Conservation (phyloP, 331 rosid genomes). For the Rosa hybrid region DNA sequence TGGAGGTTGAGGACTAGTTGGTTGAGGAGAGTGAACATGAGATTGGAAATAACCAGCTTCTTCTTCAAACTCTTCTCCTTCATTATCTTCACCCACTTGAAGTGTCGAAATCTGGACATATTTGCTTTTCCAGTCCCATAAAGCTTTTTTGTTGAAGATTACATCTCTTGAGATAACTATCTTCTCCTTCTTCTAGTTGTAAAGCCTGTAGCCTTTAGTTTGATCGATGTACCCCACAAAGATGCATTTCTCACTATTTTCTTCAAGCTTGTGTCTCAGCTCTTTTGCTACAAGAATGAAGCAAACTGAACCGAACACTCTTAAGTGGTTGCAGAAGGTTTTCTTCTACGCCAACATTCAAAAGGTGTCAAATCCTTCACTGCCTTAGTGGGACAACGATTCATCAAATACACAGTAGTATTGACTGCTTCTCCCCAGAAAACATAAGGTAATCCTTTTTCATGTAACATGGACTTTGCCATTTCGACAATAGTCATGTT, state of each 20-base stretch:
- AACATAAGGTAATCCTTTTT: not conserved
- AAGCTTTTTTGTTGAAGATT: not conserved
- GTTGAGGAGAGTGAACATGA: not conserved
- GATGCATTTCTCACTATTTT: not conserved
- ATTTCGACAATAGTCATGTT: not conserved
- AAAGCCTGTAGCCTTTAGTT: not conserved
- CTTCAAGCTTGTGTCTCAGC: not conserved
- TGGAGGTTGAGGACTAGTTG: not conserved
- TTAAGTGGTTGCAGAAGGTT: not conserved
- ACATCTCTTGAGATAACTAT: not conserved
- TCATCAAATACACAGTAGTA: not conserved
- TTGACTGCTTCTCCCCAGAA: not conserved
- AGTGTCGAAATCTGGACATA: not conserved
- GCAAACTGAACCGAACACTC: not conserved
- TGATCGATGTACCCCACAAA: not conserved
- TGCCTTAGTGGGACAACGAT: not conserved
- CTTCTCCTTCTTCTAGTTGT: not conserved
- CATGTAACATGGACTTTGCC: conserved; percentile 2
- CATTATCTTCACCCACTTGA: not conserved
- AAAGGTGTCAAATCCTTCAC: not conserved
- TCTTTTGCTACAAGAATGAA: not conserved
- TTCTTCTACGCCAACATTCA: not conserved
- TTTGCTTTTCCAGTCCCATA: not conserved
- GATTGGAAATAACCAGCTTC: not conserved
- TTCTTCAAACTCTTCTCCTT: not conserved